A percentile compares a stretch with the other conserved stretches of the same genome.
These are phyloP conservation scores for Aphanomyces stellatus DNA, from an alignment of 352 stramenopile species.

Conservation along the genomic window DNA sequence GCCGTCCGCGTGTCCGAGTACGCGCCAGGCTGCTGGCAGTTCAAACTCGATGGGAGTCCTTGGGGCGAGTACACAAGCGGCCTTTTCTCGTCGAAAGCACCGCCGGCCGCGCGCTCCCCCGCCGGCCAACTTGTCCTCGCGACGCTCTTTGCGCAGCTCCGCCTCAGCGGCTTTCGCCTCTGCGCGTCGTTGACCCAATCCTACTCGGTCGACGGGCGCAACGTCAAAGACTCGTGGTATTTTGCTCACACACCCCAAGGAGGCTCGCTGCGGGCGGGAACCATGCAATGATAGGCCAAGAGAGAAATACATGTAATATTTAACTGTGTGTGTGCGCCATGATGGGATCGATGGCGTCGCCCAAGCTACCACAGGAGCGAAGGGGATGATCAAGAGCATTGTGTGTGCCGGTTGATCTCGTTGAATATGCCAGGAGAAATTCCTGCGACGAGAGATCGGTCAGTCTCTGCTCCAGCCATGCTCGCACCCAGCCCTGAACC, in stretches of 20 bases:
- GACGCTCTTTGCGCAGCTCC: background rate
- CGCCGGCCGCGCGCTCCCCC: too few species aligned
- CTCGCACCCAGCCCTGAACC: too few species aligned
- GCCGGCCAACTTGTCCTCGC: background rate
- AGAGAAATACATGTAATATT: too few species aligned
- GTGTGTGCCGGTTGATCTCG: too few species aligned
- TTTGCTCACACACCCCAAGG: background rate
- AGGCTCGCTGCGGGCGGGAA: background rate
- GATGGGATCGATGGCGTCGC: background rate
- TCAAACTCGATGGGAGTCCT: background rate
- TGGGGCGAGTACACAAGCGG: background rate
- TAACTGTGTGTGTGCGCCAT: background rate
- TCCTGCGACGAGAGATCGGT: too few species aligned
- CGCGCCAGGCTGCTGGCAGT: background rate
- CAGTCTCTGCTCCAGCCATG: too few species aligned
- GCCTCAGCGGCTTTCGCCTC: background rate
- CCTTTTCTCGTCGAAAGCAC: too few species aligned
- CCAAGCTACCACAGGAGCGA: background rate
- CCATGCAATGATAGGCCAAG: too few species aligned
- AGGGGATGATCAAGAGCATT: background rate
- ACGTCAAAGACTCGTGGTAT: conserved; percentile 7
- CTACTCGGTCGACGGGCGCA: background rate
- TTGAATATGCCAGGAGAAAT: too few species aligned
- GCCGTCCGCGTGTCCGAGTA: conserved; percentile 4
- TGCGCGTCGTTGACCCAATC: background rate